These are phyloP conservation scores for Calonectria pteridis DNA, from an alignment of 2,329 filamentous ascomycete genomes.

Conservation along the genomic window DNA sequence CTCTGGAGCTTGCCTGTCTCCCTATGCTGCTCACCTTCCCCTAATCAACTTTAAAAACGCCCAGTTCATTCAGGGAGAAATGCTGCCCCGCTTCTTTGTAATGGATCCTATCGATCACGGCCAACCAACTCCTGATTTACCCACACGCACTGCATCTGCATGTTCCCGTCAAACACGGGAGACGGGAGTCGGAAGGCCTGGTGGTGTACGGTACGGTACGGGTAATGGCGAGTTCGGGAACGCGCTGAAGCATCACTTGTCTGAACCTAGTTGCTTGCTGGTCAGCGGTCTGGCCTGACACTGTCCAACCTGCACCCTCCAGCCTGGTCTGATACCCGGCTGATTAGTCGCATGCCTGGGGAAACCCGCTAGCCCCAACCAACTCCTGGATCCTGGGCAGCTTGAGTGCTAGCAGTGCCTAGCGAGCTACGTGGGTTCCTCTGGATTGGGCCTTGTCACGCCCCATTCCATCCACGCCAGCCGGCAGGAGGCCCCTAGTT, in stretches of 20 bases:
- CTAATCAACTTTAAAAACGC: slow-evolving; percentile 21
- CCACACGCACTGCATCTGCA: slow-evolving; percentile 6
- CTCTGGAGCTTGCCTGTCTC: slow-evolving; percentile 1
- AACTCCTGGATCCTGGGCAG: background rate
- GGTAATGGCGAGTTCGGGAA: background rate
- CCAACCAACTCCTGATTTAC: background rate
- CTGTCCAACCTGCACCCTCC: background rate
- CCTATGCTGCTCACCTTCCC: slow-evolving; percentile 1
- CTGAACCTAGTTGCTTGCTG: background rate
- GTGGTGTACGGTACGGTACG: background rate
- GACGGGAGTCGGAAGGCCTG: background rate
- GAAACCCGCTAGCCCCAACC: background rate
- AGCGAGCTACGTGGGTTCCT: slow-evolving; percentile 10
- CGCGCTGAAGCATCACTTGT: background rate
- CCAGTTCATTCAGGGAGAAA: slow-evolving; percentile 24
- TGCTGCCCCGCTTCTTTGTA: slow-evolving; percentile 24
- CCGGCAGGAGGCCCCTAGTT: background rate
- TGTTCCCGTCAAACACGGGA: background rate
- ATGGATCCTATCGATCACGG: slow-evolving; percentile 1
- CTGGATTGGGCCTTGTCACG: slow-evolving; percentile 12
- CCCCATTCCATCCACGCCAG: slow-evolving; percentile 19
- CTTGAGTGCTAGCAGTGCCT: background rate
- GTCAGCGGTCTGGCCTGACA: background rate
- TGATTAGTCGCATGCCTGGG: background rate
- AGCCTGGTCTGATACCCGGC: background rate